Percentiles rank a stretch among this genome's conserved stretches.
These are phyloP conservation scores for Yarrowia sp. DNA, from an alignment of 805 yeast species.

Conservation along the genomic window DNA sequence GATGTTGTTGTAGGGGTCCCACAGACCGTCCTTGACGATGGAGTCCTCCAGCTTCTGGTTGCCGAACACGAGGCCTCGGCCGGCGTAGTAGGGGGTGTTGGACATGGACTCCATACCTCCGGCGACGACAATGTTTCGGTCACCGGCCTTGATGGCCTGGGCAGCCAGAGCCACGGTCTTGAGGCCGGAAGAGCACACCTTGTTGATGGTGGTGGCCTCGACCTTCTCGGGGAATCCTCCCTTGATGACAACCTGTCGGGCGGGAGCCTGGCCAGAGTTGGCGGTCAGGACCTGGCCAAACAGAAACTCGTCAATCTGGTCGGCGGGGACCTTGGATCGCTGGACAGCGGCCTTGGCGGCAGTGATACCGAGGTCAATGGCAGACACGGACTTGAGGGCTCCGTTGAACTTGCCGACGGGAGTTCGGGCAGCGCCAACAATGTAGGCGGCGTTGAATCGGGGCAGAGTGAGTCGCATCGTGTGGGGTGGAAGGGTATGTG, in stretches of 20 bases:
- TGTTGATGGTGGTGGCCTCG: slow-evolving; percentile 88
- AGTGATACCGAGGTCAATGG: slow-evolving; percentile 81
- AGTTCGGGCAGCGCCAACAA: slow-evolving; percentile 88
- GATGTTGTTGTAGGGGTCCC: slow-evolving; percentile 82
- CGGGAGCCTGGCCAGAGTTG: slow-evolving; percentile 94
- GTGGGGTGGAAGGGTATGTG: slow-evolving; percentile 5
- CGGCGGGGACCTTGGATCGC: slow-evolving; percentile 77
- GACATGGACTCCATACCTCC: slow-evolving; percentile 99
- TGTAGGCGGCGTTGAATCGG: slow-evolving; percentile 61
- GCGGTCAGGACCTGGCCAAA: slow-evolving; percentile 94
- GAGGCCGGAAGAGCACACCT: slow-evolving; percentile 95
- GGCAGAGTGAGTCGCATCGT: slow-evolving; percentile 39
- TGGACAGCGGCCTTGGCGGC: slow-evolving; percentile 87
- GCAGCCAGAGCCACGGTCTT: slow-evolving; percentile 88
- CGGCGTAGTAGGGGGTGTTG: slow-evolving; percentile 87
- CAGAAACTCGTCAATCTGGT: slow-evolving; percentile 82
- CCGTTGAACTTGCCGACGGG: slow-evolving; percentile 96
- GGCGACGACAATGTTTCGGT: slow-evolving; percentile 84
- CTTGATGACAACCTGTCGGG: slow-evolving; percentile 91
- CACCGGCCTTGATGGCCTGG: slow-evolving; percentile 82
- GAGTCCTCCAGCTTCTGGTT: slow-evolving; percentile 64
- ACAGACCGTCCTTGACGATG: slow-evolving; percentile 78
- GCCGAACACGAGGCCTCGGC: slow-evolving; percentile 67
- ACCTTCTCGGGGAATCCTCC: slow-evolving; percentile 83
- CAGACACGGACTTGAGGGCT: slow-evolving; percentile 68